phyloP scores from a whole-genome alignment of 176 grass and related monocot genomes.

The Eragrostis curvula region DNA sequence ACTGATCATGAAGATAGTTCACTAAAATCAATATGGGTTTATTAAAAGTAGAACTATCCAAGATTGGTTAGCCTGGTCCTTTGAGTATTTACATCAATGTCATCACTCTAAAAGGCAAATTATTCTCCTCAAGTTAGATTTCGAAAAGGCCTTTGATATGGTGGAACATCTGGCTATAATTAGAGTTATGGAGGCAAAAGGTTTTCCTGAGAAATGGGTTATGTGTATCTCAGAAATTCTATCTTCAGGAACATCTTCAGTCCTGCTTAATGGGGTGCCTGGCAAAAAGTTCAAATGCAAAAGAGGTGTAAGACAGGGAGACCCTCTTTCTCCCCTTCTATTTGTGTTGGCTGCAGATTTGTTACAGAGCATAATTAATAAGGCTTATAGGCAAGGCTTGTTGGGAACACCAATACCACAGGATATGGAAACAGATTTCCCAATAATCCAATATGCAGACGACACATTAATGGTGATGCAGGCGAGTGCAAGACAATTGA shows the following conservation, averaged over 20 bases:
- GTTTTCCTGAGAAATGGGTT: neutral
- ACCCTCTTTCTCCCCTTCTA: too few species aligned
- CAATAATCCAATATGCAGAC: neutral
- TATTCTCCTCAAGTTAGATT: neutral
- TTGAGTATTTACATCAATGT: neutral
- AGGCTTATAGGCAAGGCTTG: too few species aligned
- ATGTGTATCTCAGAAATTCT: neutral
- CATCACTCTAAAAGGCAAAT: neutral
- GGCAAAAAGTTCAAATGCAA: too few species aligned
- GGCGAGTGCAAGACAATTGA: too few species aligned
- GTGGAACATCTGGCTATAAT: neutral
- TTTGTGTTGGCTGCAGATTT: too few species aligned
- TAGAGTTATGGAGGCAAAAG: neutral
- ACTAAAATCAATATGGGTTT: neutral
- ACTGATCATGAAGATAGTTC: neutral
- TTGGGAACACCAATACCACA: too few species aligned
- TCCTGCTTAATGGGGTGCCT: neutral
- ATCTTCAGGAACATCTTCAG: neutral
- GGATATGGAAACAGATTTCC: too few species aligned
- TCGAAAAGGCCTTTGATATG: neutral
- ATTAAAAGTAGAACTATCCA: neutral
- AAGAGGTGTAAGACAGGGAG: too few species aligned
- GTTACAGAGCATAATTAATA: too few species aligned
- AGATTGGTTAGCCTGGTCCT: neutral
- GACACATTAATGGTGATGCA: too few species aligned